Conservation (phyloP, 2,329 filamentous ascomycete genomes). For the Chrysoporthe deuterocubensis region DNA sequence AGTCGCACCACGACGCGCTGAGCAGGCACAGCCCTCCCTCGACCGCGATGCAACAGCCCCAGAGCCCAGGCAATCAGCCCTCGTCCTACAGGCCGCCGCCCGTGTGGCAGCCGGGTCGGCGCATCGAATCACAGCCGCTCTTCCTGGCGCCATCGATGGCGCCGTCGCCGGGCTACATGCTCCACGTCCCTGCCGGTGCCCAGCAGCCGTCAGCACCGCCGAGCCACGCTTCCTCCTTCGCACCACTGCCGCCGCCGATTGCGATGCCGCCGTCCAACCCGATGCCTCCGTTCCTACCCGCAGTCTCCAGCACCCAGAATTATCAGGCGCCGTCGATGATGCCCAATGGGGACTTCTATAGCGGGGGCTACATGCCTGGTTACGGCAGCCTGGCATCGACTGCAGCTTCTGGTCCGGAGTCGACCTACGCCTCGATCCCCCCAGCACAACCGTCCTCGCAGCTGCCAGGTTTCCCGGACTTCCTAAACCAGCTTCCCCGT, state of each 20-base stretch:
- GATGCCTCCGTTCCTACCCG: background rate
- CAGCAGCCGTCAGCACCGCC: slow-evolving; percentile 5
- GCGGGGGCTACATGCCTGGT: background rate
- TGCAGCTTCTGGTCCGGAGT: background rate
- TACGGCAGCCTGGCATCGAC: background rate
- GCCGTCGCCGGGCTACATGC: background rate
- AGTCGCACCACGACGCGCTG: slow-evolving; percentile 34
- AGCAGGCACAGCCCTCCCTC: slow-evolving; percentile 13
- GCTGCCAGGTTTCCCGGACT: background rate
- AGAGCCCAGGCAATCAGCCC: slow-evolving; percentile 15
- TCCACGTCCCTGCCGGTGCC: background rate
- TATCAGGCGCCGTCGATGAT: background rate
- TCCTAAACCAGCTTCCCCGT: background rate
- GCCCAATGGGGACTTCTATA: background rate
- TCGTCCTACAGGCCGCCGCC: background rate
- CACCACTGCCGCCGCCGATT: slow-evolving; percentile 4
- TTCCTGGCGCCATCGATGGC: background rate
- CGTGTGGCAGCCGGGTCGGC: background rate
- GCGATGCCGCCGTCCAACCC: background rate
- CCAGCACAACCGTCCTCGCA: background rate
- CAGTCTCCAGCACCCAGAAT: background rate
- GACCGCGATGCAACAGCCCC: slow-evolving; percentile 16
- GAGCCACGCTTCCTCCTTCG: background rate
- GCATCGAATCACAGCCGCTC: background rate
- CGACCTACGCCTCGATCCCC: background rate